Conservation (phyloP, 208 protist species). For the Leishmania guyanensis region DNA sequence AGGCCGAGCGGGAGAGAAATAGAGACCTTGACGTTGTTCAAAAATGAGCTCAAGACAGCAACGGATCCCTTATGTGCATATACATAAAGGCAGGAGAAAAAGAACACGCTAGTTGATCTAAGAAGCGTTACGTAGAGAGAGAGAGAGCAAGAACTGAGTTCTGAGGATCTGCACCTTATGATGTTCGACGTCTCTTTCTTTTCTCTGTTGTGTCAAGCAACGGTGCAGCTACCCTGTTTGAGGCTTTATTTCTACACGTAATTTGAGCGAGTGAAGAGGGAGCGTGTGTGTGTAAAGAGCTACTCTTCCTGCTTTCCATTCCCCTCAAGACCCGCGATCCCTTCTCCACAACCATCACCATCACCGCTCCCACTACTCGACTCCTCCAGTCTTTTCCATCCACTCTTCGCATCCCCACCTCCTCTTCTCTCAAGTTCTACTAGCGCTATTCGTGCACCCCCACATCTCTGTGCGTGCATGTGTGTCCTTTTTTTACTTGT, state of each 20-base stretch:
- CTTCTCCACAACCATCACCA: background rate
- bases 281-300: background rate
- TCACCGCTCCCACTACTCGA: background rate
- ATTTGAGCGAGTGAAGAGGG: background rate
- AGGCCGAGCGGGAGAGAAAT: background rate
- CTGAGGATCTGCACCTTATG: background rate
- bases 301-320: background rate
- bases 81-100: background rate
- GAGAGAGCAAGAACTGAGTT: background rate
- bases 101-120: background rate
- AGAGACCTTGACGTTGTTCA: background rate
- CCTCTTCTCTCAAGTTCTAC: conserved; percentile 2
- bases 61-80: background rate
- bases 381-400: background rate
- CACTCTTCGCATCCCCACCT: background rate
- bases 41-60: background rate
- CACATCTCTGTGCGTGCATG: background rate
- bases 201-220: background rate
- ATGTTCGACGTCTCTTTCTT: background rate
- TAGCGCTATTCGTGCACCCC: background rate
- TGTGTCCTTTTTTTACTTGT: background rate
- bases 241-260: background rate
- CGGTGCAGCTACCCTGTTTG: background rate
- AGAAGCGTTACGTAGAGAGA: background rate
- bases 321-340: background rate